These are phyloP conservation scores for Arthrinium phaeospermum DNA, from an alignment of 2,329 filamentous ascomycete species.

Conservation along the genomic window DNA sequence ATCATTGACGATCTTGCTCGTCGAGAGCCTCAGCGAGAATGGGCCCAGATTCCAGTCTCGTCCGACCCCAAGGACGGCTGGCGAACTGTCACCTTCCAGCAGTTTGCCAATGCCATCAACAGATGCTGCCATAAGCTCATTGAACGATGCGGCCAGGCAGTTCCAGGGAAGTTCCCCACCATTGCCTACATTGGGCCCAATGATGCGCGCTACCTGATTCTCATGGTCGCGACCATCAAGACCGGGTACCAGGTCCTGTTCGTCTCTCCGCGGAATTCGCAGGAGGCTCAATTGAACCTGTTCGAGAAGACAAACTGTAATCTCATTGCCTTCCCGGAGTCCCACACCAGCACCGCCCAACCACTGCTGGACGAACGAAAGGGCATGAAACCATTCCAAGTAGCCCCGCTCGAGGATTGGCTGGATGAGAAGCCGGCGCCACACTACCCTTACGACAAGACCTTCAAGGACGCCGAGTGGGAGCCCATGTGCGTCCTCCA, in stretches of 20 bases:
- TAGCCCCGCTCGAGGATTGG: slow-evolving; percentile 41
- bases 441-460: slow-evolving; percentile 46
- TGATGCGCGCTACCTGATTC: slow-evolving; percentile 34
- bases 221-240: slow-evolving; percentile 35
- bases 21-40: slow-evolving; percentile 42
- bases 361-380: slow-evolving; percentile 45
- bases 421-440: slow-evolving; percentile 42
- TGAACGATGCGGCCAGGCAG: slow-evolving; percentile 32
- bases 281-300: slow-evolving; percentile 51
- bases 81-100: slow-evolving; percentile 43
- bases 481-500: slow-evolving; percentile 50
- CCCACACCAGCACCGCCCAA: slow-evolving; percentile 38
- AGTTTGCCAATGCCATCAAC: slow-evolving; percentile 48
- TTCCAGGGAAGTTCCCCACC: slow-evolving; percentile 39
- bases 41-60: slow-evolving; percentile 41
- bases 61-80: slow-evolving; percentile 47
- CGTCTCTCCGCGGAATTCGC: slow-evolving; percentile 52
- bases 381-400: slow-evolving; percentile 44
- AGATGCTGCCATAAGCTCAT: slow-evolving; percentile 43
- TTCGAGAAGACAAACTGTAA: slow-evolving; percentile 51
- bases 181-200: slow-evolving; percentile 53
- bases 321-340: slow-evolving; percentile 42
- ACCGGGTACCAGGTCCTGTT: slow-evolving; percentile 44
- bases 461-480: slow-evolving; percentile 48
- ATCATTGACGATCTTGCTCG: slow-evolving; percentile 46